These are phyloP conservation scores for Trichoderma brevicompactum DNA, from an alignment of 2,329 filamentous ascomycete species.

Conservation along the genomic window DNA sequence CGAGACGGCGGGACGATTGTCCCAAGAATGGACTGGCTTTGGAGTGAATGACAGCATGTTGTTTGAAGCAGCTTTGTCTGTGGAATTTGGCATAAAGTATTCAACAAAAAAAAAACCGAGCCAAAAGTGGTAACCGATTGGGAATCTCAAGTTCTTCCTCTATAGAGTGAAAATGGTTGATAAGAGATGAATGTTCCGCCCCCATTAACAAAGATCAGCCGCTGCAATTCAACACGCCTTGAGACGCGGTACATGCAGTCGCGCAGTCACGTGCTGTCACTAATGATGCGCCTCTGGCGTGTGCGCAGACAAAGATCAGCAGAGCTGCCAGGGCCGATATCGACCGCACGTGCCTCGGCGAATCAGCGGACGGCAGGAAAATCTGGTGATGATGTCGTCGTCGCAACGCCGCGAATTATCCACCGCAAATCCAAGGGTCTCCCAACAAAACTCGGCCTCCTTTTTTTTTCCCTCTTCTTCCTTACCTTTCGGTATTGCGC, in stretches of 20 bases:
- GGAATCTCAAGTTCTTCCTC: neutral
- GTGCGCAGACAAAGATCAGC: constrained; percentile 5
- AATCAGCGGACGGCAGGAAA: constrained; percentile 28
- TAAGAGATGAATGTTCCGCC: too few relatives aligned
- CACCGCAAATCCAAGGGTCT: constrained; percentile 25
- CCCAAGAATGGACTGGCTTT: constrained; percentile 51
- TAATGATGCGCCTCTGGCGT: constrained; percentile 17
- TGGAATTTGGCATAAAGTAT: constrained; percentile 41
- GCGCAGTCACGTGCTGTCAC: constrained; percentile 24
- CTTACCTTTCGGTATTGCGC: constrained; percentile 4
- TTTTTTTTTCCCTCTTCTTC: constrained; percentile 4
- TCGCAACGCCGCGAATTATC: constrained; percentile 25
- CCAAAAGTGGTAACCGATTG: neutral
- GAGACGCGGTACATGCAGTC: constrained; percentile 24
- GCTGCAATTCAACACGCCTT: constrained; percentile 17
- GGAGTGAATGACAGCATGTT: constrained; percentile 51
- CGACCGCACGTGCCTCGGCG: constrained; percentile 20
- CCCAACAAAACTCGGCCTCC: constrained; percentile 25
- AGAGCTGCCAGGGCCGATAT: constrained; percentile 16
- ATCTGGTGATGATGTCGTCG: constrained; percentile 31
- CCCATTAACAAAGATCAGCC: neutral
- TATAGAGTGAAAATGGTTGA: too few relatives aligned
- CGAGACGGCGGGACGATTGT: constrained; percentile 53
- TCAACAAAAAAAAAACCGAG: neutral
- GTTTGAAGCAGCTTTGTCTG: constrained; percentile 36